These are phyloP conservation scores for Gonium pectorale DNA, from an alignment of 139 green algal species.

Conservation along the genomic window DNA sequence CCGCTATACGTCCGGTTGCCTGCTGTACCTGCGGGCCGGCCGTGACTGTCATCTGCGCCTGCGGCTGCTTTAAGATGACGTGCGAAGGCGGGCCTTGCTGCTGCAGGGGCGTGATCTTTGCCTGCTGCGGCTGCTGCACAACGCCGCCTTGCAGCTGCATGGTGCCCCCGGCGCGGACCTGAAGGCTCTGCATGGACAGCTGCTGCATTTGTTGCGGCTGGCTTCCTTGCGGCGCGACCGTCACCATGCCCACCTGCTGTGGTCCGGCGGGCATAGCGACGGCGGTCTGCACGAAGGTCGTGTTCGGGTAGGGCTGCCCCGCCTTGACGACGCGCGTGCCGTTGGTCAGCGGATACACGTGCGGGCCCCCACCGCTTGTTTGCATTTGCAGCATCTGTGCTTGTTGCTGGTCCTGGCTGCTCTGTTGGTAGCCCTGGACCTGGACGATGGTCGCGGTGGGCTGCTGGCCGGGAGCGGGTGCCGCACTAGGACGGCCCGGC, in stretches of 20 bases:
- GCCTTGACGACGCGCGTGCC: constrained; percentile 38
- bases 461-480: too few relatives aligned
- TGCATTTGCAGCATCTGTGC: constrained; percentile 33
- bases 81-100: not conserved
- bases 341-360: constrained; percentile 1
- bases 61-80: constrained; percentile 19
- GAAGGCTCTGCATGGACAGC: not conserved
- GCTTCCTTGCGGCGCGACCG: not conserved
- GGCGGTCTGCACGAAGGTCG: constrained; percentile 28
- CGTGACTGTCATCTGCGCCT: not conserved
- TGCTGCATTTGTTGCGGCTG: not conserved
- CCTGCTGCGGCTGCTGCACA: not conserved
- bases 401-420: not conserved
- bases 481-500: too few relatives aligned
- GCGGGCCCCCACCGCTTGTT: not conserved
- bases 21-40: not conserved
- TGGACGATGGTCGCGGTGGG: constrained; percentile 12
- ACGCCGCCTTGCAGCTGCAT: not conserved
- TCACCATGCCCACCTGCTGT: not conserved
- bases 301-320: constrained; percentile 42
- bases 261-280: not conserved
- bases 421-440: constrained; percentile 1
- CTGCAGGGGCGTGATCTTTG: not conserved
- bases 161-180: not conserved
- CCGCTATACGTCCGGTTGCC: not conserved